These are phyloP conservation scores for Candida piceae DNA, from an alignment of 805 yeast species.

Conservation along the genomic window DNA sequence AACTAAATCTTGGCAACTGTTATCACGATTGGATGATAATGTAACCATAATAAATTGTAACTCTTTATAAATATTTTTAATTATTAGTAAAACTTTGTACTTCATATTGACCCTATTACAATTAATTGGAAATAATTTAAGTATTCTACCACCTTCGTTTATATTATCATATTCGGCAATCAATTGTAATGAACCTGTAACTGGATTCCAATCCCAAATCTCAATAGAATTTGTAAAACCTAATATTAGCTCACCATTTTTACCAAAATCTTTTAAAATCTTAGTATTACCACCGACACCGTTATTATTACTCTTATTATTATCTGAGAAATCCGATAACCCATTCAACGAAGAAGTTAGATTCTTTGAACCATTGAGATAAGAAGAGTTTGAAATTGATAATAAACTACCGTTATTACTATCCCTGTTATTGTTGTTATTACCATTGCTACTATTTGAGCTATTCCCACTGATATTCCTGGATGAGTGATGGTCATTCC, in stretches of 20 bases:
- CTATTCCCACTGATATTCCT: too few species aligned
- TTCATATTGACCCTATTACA: slow-evolving; percentile 18
- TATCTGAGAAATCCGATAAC: background rate
- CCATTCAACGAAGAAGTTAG: background rate
- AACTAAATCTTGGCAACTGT: too few species aligned
- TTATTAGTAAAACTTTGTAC: slow-evolving; percentile 18
- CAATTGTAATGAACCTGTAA: slow-evolving; percentile 23
- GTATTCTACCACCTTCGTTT: slow-evolving; percentile 9
- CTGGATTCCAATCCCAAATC: slow-evolving; percentile 38
- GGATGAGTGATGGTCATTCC: too few species aligned
- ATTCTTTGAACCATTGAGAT: background rate
- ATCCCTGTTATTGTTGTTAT: too few species aligned
- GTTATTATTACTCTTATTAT: background rate
- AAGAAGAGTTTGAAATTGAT: background rate
- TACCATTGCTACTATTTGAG: too few species aligned
- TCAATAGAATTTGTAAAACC: slow-evolving; percentile 27
- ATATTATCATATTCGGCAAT: slow-evolving; percentile 18
- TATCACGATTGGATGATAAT: background rate
- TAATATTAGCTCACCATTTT: slow-evolving; percentile 33
- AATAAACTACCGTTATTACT: background rate
- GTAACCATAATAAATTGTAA: slow-evolving; percentile 10
- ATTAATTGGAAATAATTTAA: slow-evolving; percentile 20
- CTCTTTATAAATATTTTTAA: slow-evolving; percentile 17
- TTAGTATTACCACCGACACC: background rate
- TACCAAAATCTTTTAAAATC: slow-evolving; percentile 29